Base-by-base conservation (phyloP, 2,329 filamentous ascomycete genomes). In the Aureobasidium pullulans region DNA sequence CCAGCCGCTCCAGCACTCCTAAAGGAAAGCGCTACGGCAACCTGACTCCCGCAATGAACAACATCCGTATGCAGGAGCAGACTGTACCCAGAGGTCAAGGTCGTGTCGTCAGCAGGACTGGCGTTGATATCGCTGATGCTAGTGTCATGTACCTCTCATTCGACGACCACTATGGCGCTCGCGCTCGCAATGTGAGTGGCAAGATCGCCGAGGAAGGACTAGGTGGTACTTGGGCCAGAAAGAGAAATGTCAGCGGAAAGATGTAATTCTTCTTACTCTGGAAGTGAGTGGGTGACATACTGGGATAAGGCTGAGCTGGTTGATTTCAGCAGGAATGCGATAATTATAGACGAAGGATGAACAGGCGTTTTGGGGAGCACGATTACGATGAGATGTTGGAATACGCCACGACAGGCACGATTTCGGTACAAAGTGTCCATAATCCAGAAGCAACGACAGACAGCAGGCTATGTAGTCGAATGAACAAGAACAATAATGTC, bases 141-240 rank as follows among this genome's bases (percentile, higher is more conserved):
- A 69, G 19, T 66, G 68, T 57, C 65, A 71, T 65, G 61, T 73
- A 43, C 62, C 61, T 64, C 47, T 52, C 37, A 34, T 61, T 40
- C 49, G 71, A 69, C 16, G 69, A 65, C 43, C 58, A 47, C 62
- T 70, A 61, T 56, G 67, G 54, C 34, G 71, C 59, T 62, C 75
- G 72, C 16, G 75, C 81, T 48, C 75, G 86, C 47, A 84, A 87
- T 62, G 86, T 89, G 2, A 90, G 87, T 68, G 88, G 88, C 1
- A 89, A 88, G 76, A 72, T 85, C 59, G 87, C 81, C 0, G 88
- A 91, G 70, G 88, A 92, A 69, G 88, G 88, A 1, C 75, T 81
- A 48, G 83, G 73, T 2, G 75, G 42, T 57, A 62, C 66, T 23
- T 70, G 65, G 68, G 61, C 69, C 28, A 69, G 71, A 58, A 68